Evolutionary conservation across 805 yeast species (phyloP), one percentile per base, ranked within the genome.

Genomic region (Ogataea allantospora): DNA sequence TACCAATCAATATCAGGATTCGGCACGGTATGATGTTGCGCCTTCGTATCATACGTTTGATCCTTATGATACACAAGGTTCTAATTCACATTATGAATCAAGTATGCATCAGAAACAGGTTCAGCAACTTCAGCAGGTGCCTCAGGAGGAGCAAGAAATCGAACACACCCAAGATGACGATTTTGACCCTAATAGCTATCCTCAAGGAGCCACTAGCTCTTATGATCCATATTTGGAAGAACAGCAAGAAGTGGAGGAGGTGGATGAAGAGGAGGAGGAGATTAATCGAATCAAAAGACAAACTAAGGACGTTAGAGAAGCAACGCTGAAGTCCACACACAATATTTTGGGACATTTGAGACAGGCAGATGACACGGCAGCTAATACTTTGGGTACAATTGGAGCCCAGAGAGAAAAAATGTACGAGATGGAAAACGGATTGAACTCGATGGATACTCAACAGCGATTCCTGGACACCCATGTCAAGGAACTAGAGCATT

Each of bases 371-470:
- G 75, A 74, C 43, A 70, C 82, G 5, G 91, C 88, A 24, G 68
- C 80, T 46, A 89, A 91, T 57, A 83, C 97, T 0, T 63, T 91
- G 46, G 97, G 96, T 19, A 78, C 87, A 78, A 71, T 93, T 33
- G 99, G 99, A 17, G 77, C 89, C n/a, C 98, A 93, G 62, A 80
- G 93, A 40, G 96, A 88, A 57, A 71, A 87, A 33, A 68, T 93
- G 46, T 85, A 83, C 59, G 78, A 77, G 53, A 80, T 89, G 14
- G 96, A 93, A 57, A 77, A 77, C 47, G 81, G 81, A 48, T 66
- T 91, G 49, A 77, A 84, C 37, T 65, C 85, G 38, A 87, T 95
- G 35, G 83, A 80, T 42, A 81, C 87, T 3, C 96, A 88, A 58
- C 85, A 86, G 42, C 70, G 79, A 50, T 75, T 85, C 38, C 95